Evolutionary conservation across 768 basidiomycete species (phyloP), one percentile per base, ranked within the genome.

Genomic region (Trametes cingulata): DNA sequence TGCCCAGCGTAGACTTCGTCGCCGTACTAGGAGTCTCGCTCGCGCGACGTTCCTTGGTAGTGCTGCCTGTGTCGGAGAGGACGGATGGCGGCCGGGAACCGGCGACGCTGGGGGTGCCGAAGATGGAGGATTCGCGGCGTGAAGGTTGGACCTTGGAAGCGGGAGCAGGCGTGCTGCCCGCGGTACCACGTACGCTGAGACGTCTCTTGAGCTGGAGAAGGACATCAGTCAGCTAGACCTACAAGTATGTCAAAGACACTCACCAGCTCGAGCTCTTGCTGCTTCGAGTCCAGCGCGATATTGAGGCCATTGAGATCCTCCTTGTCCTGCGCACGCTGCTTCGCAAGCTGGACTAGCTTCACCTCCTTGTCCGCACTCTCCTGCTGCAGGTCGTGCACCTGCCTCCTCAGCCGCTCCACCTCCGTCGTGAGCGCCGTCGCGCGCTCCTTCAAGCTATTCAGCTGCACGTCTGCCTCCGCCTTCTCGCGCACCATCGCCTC

Each of bases 181-280:
- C 82, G 4, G 83, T 84, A 8, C 82, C 82, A 50, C 81, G 80
- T 15, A 84, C 78, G 20, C 82, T 82, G 19, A 82, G 71, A 47
- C 80, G 82, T 45, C 90, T 80, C 71, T 92, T 92, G 43, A 67
- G 62, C 72, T 73, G 35, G n/a, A 22, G 9, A n/a, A 56, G 42
- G 3, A 24, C n/a, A 20, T 29, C 12, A 41, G 40, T 35, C 10
- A 45, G 13, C n/a, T 43, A 2, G 12, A 15, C 24, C 3, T 8
- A 17, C 22, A 55, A 42, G 24, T 0, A 29, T 8, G 10, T 10
- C 24, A 40, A 67, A 56, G 19, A 27, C 42, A 79, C 84, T 53
- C 60, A 97, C 95, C 72, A 95, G 70, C 70, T 96, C 93, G 39
- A 97, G 76, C 72, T 96, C 95, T 72, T 95, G 93, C 68, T 97